Base-by-base conservation (phyloP, 345 rosid species). In the Citrus hindsii region DNA sequence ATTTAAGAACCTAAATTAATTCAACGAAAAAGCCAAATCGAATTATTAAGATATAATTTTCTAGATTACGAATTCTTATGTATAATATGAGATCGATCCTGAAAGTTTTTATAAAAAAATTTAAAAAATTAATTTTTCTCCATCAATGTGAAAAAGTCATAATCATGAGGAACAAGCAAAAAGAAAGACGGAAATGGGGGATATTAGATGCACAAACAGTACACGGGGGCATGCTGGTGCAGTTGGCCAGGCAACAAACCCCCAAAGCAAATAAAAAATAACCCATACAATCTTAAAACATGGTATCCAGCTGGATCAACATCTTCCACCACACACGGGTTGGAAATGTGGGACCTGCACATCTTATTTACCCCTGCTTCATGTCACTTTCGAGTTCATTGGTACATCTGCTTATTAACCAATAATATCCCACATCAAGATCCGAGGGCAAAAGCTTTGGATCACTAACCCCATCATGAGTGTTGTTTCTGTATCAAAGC, bases 221-320 rank as follows among this genome's bases (percentile, higher is more conserved):
- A 1, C 58, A 5, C 6, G 13, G 60, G 18, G 60, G 25, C 5
- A 22, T 25, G 21, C 22, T 9, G 59, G 48, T 70, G 40, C 68
- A 81, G 78, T 77, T 71, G 64, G 78, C 70, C 22, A 24, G 70
- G 63, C 77, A 37, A 37, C 35, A 67, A 62, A 25, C 64, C 21
- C 58, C 22, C 7, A 53, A 67, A 75, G 55, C 83, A 53, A 21
- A 59, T 28, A 27, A 18, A 70, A 40, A 22, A 38, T 16, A 74
- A 73, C 79, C 58, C 70, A 35, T 24, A 62, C 24, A 32, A 63
- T 24, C 71, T 12, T 3, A 69, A 51, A 58, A 62, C 60, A 59
- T 48, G 58, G 55, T 35, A 25, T 68, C 74, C 82, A 72, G 80
- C 82, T 75, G 71, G 75, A 33, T 62, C 35, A 10, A 25, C 61